Conservation (phyloP, 164 flowering plant species). For the Magnolia kwangsiensis region DNA sequence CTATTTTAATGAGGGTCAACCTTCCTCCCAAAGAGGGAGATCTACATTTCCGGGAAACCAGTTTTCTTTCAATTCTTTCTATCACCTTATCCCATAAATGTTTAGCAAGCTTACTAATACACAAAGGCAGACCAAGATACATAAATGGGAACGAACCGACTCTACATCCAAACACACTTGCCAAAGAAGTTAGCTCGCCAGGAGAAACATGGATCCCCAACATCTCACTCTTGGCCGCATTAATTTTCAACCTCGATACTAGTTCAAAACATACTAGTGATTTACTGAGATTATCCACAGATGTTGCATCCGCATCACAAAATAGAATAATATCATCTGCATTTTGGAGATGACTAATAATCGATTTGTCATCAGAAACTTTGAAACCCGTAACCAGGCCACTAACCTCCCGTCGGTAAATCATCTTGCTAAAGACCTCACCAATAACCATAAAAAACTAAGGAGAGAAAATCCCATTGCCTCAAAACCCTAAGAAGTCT, state of each 20-base stretch:
- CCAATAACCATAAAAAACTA: not conserved
- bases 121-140: not conserved
- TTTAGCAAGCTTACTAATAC: too few relatives aligned
- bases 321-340: not conserved
- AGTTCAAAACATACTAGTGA: not conserved
- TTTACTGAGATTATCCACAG: not conserved
- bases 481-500: not conserved
- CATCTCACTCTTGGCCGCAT: not conserved
- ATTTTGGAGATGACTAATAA: not conserved
- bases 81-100: too few relatives aligned
- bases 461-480: constrained; percentile 3
- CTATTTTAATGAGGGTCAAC: too few relatives aligned
- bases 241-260: not conserved
- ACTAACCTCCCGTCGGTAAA: not conserved
- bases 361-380: not conserved
- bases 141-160: not conserved
- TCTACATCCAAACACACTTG: not conserved
- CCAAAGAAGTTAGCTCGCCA: not conserved
- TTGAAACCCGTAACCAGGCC: not conserved
- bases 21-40: too few relatives aligned
- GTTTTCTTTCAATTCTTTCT: too few relatives aligned
- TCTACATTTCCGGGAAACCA: too few relatives aligned
- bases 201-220: not conserved
- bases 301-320: not conserved
- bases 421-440: not conserved